phyloP scores from a whole-genome alignment of 169 alveolate genomes.

The Eimeria praecox region DNA sequence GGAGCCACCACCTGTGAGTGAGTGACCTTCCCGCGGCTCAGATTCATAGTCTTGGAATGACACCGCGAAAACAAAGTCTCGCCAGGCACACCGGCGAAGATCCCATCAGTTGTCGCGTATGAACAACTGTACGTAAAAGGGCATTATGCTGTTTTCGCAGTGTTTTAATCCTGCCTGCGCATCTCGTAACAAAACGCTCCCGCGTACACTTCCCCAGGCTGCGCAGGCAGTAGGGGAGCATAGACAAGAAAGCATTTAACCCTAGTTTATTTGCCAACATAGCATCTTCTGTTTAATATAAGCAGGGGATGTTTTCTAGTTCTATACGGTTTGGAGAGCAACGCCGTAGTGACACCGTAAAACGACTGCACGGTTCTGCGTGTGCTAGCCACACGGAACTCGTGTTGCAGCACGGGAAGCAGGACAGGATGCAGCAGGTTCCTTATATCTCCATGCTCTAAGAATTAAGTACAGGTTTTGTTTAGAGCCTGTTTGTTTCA shows the following conservation, averaged over 20 bases:
- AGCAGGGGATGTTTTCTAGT: not conserved
- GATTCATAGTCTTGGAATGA: not conserved
- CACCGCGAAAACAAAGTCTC: not conserved
- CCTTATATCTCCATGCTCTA: not conserved
- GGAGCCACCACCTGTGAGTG: not conserved
- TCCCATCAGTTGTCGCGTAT: not conserved
- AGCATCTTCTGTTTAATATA: not conserved
- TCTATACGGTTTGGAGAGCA: not conserved
- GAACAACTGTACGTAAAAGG: not conserved
- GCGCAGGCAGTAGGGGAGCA: not conserved
- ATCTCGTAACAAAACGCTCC: not conserved
- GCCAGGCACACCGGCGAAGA: not conserved
- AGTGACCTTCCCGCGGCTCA: not conserved
- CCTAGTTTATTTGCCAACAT: not conserved
- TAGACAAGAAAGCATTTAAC: not conserved
- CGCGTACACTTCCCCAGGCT: not conserved
- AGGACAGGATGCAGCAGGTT: not conserved
- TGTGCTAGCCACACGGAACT: constrained; percentile 32
- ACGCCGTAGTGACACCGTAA: not conserved
- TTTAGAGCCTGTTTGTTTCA: not conserved
- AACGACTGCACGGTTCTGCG: not conserved
- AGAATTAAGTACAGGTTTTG: not conserved
- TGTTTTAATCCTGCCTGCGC: not conserved
- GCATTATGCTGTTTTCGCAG: not conserved
- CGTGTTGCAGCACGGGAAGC: not conserved